These are phyloP conservation scores for Eutrema salsugineum DNA, from an alignment of 441 rosid species.

Conservation along the genomic window DNA sequence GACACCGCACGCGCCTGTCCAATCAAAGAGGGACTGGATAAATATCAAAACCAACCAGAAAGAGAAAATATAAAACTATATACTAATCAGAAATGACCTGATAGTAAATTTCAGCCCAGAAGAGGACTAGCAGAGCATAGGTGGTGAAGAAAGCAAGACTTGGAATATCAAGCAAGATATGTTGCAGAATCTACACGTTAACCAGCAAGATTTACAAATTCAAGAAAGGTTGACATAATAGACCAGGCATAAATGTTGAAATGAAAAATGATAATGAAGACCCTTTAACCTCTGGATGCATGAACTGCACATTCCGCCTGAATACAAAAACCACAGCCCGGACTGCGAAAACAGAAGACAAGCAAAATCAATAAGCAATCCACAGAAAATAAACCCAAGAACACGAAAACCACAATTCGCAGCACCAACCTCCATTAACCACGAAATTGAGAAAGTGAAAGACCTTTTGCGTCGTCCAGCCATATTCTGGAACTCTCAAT, in stretches of 20 bases:
- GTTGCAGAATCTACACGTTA: constrained; percentile 62
- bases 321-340: constrained; percentile 64
- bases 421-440: constrained; percentile 72
- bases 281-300: constrained; percentile 54
- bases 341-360: constrained; percentile 39
- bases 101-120: constrained; percentile 96
- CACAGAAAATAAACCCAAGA: not conserved
- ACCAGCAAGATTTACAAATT: not conserved
- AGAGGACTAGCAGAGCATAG: constrained; percentile 79
- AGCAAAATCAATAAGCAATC: not conserved
- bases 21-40: constrained; percentile 5
- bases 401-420: not conserved
- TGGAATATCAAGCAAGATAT: constrained; percentile 79
- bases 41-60: not conserved
- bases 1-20: constrained; percentile 87
- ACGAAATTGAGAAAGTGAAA: constrained; percentile 90
- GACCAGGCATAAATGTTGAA: not conserved
- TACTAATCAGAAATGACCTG: constrained; percentile 47
- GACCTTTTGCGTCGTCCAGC: constrained; percentile 96
- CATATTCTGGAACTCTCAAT: constrained; percentile 86
- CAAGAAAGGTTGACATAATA: not conserved
- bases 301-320: constrained; percentile 55
- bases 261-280: not conserved
- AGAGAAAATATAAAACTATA: not conserved
- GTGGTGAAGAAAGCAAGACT: constrained; percentile 95